Evolutionary conservation across 2,329 filamentous ascomycete species (phyloP).

Genomic region (Fusarium drepaniforme): DNA sequence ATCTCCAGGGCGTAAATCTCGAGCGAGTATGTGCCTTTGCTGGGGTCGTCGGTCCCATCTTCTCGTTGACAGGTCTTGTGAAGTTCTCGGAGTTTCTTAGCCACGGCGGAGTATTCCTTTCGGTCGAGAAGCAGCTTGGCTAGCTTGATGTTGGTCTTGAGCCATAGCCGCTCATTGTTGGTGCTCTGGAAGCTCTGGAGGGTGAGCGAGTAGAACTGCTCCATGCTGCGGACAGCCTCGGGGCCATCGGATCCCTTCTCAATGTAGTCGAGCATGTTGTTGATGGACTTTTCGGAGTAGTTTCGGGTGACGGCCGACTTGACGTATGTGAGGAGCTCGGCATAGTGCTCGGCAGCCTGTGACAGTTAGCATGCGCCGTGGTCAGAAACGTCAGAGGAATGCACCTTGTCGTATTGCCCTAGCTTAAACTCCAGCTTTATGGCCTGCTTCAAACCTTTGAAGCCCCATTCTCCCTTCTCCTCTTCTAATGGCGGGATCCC

Average conservation of each 20-base stretch:
- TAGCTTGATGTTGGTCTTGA: slow-evolving; percentile 98
- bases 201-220: slow-evolving; percentile 94
- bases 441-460: slow-evolving; percentile 97
- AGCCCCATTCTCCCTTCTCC: slow-evolving; percentile 98
- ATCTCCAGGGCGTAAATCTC: slow-evolving; percentile 98
- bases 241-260: slow-evolving; percentile 85
- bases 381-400: background rate
- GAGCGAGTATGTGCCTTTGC: slow-evolving; percentile 94
- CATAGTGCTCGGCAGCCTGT: slow-evolving; percentile 91
- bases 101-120: slow-evolving; percentile 85
- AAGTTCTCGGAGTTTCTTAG: slow-evolving; percentile 87
- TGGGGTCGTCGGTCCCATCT: slow-evolving; percentile 90
- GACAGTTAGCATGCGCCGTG: slow-evolving; percentile 37
- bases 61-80: slow-evolving; percentile 89
- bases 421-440: slow-evolving; percentile 97
- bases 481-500: slow-evolving; percentile 85
- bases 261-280: slow-evolving; percentile 98
- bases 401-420: slow-evolving; percentile 85
- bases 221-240: slow-evolving; percentile 83
- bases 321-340: slow-evolving; percentile 95
- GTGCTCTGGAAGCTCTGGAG: slow-evolving; percentile 96
- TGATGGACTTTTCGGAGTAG: slow-evolving; percentile 99
- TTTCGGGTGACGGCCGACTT: slow-evolving; percentile 97
- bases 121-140: slow-evolving; percentile 91
- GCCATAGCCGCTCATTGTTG: slow-evolving; percentile 96